Evolutionary conservation across 192 early-diverging fungal genomes (phyloP).

Genomic region (Haplosporangium gracile): DNA sequence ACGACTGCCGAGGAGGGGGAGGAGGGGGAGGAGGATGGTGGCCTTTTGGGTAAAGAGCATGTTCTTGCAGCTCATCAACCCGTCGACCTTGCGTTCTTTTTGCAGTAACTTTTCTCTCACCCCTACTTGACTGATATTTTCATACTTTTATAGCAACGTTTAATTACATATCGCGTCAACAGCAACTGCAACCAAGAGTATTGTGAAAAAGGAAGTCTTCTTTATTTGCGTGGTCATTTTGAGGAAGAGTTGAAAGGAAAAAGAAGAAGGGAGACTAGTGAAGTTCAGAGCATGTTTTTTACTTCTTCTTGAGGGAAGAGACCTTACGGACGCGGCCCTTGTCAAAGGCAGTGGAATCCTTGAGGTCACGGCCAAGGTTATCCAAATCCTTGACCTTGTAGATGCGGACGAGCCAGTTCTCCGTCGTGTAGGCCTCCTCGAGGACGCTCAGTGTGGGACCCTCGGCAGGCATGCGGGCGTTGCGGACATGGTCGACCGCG

Average conservation of each 20-base stretch:
- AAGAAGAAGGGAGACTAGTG: background rate
- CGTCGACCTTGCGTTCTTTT: background rate
- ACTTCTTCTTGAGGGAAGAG: slow-evolving; percentile 33
- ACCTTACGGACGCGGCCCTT: slow-evolving; percentile 55
- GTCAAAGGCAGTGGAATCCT: slow-evolving; percentile 73
- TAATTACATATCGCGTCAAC: background rate
- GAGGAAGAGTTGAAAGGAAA: background rate
- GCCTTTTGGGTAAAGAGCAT: background rate
- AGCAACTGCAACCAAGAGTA: background rate
- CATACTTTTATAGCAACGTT: background rate
- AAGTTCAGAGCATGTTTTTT: background rate
- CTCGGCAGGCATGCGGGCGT: slow-evolving; percentile 76
- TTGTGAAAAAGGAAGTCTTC: background rate
- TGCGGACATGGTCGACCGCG: slow-evolving; percentile 88
- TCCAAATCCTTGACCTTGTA: slow-evolving; percentile 98
- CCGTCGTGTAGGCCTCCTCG: slow-evolving; percentile 94
- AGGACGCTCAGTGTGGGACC: slow-evolving; percentile 86
- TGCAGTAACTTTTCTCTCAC: background rate
- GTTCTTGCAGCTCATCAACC: background rate
- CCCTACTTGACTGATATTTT: background rate
- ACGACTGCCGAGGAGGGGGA: background rate
- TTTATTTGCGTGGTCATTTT: background rate
- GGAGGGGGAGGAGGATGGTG: background rate
- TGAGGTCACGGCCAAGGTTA: slow-evolving; percentile 85
- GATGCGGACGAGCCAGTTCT: slow-evolving; percentile 99